Conservation (phyloP, 768 basidiomycete species). For the Russula earlei region DNA sequence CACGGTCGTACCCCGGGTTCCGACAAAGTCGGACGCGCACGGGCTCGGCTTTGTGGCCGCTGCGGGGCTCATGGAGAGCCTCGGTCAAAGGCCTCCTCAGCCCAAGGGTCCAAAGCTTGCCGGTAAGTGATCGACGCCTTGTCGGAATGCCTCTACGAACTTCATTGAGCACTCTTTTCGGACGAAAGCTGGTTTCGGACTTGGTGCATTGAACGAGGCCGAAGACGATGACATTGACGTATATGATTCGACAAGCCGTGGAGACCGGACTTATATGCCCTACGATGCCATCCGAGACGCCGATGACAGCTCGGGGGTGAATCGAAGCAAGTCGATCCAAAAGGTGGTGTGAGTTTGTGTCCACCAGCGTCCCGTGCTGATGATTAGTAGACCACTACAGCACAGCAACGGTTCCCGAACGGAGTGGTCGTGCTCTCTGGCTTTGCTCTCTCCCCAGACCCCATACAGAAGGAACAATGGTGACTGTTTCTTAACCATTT, state of each 20-base stretch:
- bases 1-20: conserved; percentile 49
- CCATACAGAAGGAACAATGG: conserved; percentile 65
- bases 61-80: conserved; percentile 48
- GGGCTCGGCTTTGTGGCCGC: conserved; percentile 77
- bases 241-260: conserved; percentile 43
- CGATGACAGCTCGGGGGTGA: conserved; percentile 46
- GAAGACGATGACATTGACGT: conserved; percentile 89
- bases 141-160: background rate
- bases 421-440: conserved; percentile 66
- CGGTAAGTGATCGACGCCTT: conserved; percentile 34
- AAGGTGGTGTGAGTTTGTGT: background rate
- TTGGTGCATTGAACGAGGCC: conserved; percentile 86
- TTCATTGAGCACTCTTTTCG: background rate
- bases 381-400: conserved; percentile 19
- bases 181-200: conserved; percentile 67
- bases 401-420: conserved; percentile 51
- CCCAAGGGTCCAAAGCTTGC: conserved; percentile 45
- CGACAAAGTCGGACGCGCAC: conserved; percentile 64
- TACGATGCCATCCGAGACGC: conserved; percentile 58
- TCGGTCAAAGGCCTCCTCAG: conserved; percentile 32
- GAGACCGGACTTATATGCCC: conserved; percentile 42
- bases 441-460: conserved; percentile 59
- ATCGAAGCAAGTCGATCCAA: conserved; percentile 3
- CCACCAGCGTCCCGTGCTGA: background rate
- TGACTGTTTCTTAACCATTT: conserved; percentile 27